Evolutionary conservation across 768 basidiomycete genomes (phyloP), one percentile per base, ranked within the genome.

Genomic region (Pulveroboletus sp.): DNA sequence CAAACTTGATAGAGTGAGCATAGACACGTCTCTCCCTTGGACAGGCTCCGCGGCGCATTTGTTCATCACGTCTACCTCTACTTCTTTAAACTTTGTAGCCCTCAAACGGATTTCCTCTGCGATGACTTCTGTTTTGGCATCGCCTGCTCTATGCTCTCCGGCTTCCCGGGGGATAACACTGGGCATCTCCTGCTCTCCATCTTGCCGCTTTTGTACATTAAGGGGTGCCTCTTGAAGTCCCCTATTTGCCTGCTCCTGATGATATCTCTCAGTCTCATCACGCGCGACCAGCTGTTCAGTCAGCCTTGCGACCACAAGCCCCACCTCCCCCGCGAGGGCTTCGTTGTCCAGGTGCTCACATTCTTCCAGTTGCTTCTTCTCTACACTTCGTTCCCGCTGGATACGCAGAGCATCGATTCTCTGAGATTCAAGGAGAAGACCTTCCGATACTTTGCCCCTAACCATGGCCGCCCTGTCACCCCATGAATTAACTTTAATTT

Each of bases 401-500:
- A 57, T 28, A 37, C 76, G 71, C 42, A 68, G 55, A 4, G 63
- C 64, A 47, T 80, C 81, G 2, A 62, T 61, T n/a, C 64, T 68
- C 46, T 73, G 68, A 3, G 76, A 72, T 28, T 75, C 72, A 24
- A 66, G 50, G 39, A 82, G 60, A 42, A 71, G 63, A 33, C 69
- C 62, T 43, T 70, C 69, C 32, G 82, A 71, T 33, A 69, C 51
- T 17, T 70, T 68, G 24, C 72, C 53, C 50, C 71, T 63, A 17
- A 73, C 46, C 26, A 51, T 37, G 1, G 50, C 48, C 6, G 64
- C 56, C 41, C 52, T 71, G 49, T 79, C 74, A 36, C 71, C 63
- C 79, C 81, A 86, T 1, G 68, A 63, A 33, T 66, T 73, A 42
- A 80, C 67, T 37, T 71, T 73, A 15, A 72, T 52, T 54, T 82